A percentile compares a stretch with the other conserved stretches of the same genome.
phyloP scores from a whole-genome alignment of 139 green algal species.

The Chlorella sp. region DNA sequence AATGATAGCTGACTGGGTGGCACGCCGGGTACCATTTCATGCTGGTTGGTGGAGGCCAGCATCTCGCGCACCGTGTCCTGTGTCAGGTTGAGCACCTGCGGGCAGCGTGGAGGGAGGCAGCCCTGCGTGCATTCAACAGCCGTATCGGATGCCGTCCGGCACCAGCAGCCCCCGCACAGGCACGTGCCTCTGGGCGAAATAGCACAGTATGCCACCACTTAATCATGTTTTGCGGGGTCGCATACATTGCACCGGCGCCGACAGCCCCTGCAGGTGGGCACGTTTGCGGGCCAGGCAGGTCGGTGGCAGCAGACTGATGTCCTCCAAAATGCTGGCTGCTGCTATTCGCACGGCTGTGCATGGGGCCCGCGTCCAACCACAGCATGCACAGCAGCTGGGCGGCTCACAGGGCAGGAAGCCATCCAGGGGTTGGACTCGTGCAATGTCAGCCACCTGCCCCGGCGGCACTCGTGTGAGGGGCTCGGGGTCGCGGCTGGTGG shows the following conservation, averaged over 20 bases:
- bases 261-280: neutral
- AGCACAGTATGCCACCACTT: neutral
- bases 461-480: neutral
- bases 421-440: neutral
- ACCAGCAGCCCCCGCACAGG: neutral
- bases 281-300: no score
- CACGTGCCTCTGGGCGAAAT: neutral
- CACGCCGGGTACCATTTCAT: neutral
- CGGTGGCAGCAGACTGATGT: neutral
- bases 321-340: neutral
- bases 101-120: neutral
- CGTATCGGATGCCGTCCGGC: neutral
- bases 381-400: no score
- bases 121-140: no score
- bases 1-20: neutral
- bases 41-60: neutral
- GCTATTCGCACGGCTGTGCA: no score
- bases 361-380: no score
- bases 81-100: neutral
- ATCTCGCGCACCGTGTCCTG: neutral
- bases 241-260: neutral
- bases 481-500: neutral
- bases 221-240: neutral
- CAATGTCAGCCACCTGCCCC: neutral
- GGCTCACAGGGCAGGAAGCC: neutral